Base-by-base conservation (phyloP, 495 filamentous ascomycete species). In the Lasiosphaeria hispida region DNA sequence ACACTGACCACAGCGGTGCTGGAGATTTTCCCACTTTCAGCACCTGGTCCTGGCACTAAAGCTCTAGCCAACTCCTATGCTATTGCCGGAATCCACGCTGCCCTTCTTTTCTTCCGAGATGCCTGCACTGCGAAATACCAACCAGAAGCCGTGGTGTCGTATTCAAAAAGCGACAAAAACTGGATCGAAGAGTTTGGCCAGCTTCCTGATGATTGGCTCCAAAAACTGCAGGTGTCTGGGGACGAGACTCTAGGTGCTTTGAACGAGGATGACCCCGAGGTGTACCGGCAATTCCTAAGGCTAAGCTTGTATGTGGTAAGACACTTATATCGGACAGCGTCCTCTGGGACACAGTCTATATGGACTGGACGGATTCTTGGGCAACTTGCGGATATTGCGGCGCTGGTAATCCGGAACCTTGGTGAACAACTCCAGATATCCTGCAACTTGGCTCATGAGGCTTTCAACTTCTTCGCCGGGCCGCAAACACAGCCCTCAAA, bases 401-500 rank as follows among this genome's bases (percentile, higher is more conserved):
- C 65, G 0, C 44, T 69, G 9, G 65, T 70, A n/a, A 55, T 69
- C 17, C 59, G 60, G 19, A 64, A 33, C 14, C 56, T 72, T 4
- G 57, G 60, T 15, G 68, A 70, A 13, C 36, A 61, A 34, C 48
- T 61, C n/a, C 69, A 72, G 40, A 43, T 47, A 33, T 60, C 65
- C 13, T 69, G 61, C 48, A 59, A 56, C 9, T 30, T 72, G 41
- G 67, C 67, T 11, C 38, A 51, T 1, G 58, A 72, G 41, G 73
- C 70, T 5, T 76, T 77, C 17, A 48, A 49, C 30, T 63, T 72
- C 14, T 78, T 77, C 42, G 60, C 55, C 11, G 37, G 11, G 8
- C 3, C 48, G 13, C 18, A 51, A 1, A 23, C 47, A 17, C 9
- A 40, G 7, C 1, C 23, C 10, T 33, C 34, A 13, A 13, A 38